phyloP scores from a whole-genome alignment of 345 rosid genomes.

The Hirschfeldia incana region DNA sequence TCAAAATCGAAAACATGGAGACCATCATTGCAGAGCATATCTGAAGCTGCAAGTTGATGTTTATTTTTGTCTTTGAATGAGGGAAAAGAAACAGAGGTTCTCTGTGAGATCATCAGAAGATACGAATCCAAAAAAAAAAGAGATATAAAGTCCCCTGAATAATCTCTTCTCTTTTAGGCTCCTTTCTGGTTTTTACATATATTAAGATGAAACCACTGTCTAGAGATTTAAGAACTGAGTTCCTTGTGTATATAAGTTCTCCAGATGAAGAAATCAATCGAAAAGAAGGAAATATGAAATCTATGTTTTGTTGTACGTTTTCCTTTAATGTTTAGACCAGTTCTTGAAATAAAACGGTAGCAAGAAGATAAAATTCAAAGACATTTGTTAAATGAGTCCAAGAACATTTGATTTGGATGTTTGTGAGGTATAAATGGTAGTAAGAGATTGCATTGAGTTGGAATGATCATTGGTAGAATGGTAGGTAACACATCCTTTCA shows the following conservation, averaged over 20 bases:
- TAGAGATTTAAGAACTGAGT: slow-evolving; percentile 23
- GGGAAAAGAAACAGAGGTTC: slow-evolving; percentile 32
- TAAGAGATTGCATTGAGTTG: slow-evolving; percentile 35
- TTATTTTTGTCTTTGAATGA: slow-evolving; percentile 1
- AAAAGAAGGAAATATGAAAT: background rate
- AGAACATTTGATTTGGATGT: slow-evolving; percentile 28
- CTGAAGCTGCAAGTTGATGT: slow-evolving; percentile 63
- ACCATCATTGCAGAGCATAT: slow-evolving; percentile 83
- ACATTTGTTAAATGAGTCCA: slow-evolving; percentile 11
- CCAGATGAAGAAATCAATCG: slow-evolving; percentile 5
- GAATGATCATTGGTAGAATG: slow-evolving; percentile 25
- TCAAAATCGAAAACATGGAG: slow-evolving; percentile 74
- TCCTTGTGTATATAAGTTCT: slow-evolving; percentile 24
- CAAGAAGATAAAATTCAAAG: background rate
- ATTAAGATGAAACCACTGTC: background rate
- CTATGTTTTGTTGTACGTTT: slow-evolving; percentile 4
- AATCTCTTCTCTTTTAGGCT: slow-evolving; percentile 12
- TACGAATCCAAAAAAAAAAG: slow-evolving; percentile 8
- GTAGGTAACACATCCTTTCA: slow-evolving; percentile 31
- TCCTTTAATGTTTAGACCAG: background rate
- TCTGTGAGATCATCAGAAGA: slow-evolving; percentile 8
- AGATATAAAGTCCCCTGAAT: slow-evolving; percentile 1
- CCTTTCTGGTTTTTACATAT: slow-evolving; percentile 8
- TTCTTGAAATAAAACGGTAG: slow-evolving; percentile 13
- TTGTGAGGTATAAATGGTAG: slow-evolving; percentile 30